Evolutionary conservation across 352 stramenopile genomes (phyloP).

Genomic region (Globisporangium radiosum): DNA sequence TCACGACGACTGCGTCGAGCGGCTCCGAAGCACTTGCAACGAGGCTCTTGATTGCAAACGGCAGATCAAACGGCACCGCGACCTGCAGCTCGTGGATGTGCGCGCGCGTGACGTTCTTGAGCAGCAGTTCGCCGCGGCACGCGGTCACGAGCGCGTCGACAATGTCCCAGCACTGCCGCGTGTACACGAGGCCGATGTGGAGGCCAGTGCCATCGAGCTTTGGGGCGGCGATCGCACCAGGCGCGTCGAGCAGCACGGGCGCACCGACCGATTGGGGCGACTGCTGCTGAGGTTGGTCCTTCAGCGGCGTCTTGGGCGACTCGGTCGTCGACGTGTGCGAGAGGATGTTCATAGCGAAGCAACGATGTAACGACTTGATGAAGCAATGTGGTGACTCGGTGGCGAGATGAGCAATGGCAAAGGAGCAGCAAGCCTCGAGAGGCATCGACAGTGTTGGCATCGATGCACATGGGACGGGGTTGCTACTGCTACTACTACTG

Average conservation of each 20-base stretch:
- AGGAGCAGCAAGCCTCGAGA: no score
- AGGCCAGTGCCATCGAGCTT: constrained; percentile 20
- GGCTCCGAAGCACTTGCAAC: constrained; percentile 9
- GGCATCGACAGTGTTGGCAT: no score
- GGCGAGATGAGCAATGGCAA: no score
- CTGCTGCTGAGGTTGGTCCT: not conserved
- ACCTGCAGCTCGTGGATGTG: constrained; percentile 26
- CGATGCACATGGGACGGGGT: no score
- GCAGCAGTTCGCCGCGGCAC: constrained; percentile 26
- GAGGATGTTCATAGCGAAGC: no score
- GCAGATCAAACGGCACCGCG: constrained; percentile 26
- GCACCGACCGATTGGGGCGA: not conserved
- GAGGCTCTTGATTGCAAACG: constrained; percentile 24
- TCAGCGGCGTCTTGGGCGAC: no score
- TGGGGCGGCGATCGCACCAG: constrained; percentile 19
- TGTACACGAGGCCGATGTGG: constrained; percentile 25
- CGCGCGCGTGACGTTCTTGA: constrained; percentile 21
- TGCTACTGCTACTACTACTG: no score
- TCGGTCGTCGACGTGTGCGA: no score
- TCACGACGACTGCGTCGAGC: constrained; percentile 17
- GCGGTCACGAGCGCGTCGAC: constrained; percentile 20
- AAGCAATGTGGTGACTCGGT: no score
- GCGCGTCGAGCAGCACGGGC: constrained; percentile 21
- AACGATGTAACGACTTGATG: no score
- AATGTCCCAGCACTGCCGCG: constrained; percentile 18